Evolutionary conservation across 2,329 filamentous ascomycete genomes (phyloP).

Genomic region (Aaosphaeria pasadenensis): DNA sequence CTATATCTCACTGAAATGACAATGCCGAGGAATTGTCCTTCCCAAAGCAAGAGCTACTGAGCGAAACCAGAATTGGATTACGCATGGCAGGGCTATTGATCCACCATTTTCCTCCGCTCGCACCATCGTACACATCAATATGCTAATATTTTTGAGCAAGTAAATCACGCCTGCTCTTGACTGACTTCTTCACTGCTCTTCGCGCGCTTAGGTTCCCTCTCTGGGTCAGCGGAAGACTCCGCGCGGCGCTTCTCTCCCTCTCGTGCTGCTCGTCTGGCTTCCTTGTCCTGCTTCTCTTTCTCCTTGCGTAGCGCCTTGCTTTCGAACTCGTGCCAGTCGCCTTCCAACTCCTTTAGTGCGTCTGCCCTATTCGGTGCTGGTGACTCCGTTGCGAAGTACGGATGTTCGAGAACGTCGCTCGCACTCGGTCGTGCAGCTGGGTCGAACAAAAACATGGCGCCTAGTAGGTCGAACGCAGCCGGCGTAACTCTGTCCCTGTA

Average conservation of each 20-base stretch:
- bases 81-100: too few relatives aligned
- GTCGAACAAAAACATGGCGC: slow-evolving; percentile 85
- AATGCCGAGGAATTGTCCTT: too few relatives aligned
- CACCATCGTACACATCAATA: too few relatives aligned
- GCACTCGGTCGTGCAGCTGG: slow-evolving; percentile 80
- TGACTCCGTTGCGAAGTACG: slow-evolving; percentile 83
- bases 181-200: slow-evolving; percentile 7
- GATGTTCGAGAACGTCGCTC: slow-evolving; percentile 77
- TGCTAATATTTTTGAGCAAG: too few relatives aligned
- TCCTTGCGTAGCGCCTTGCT: slow-evolving; percentile 92
- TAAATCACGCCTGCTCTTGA: too few relatives aligned
- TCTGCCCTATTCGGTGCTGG: slow-evolving; percentile 73
- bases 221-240: slow-evolving; percentile 25
- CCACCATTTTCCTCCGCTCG: too few relatives aligned
- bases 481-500: slow-evolving; percentile 76
- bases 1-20: too few relatives aligned
- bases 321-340: slow-evolving; percentile 99
- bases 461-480: slow-evolving; percentile 78
- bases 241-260: slow-evolving; percentile 31
- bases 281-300: slow-evolving; percentile 67
- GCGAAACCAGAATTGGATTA: too few relatives aligned
- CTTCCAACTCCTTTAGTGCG: slow-evolving; percentile 79
- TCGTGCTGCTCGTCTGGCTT: slow-evolving; percentile 43
- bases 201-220: slow-evolving; percentile 31
- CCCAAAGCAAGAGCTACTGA: too few relatives aligned